Evolutionary conservation across 176 grass and related monocot genomes (phyloP).

Genomic region (Cenchrus americanus): DNA sequence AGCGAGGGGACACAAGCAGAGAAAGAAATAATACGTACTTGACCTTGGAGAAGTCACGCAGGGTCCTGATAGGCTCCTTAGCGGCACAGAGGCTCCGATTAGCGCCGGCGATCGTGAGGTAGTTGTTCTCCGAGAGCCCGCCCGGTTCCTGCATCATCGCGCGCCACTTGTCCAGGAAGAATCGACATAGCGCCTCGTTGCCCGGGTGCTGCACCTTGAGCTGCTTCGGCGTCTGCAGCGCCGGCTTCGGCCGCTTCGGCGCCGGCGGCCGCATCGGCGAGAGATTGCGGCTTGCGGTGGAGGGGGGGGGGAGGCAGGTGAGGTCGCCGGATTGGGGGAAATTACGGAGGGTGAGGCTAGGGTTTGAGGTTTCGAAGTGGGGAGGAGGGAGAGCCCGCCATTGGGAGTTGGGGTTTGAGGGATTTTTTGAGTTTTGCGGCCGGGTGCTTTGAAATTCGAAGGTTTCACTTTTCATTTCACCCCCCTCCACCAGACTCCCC

Average conservation of each 20-base stretch:
- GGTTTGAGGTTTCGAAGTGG: slow-evolving; percentile 7
- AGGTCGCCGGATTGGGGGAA: neutral
- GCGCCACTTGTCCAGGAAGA: slow-evolving; percentile 65
- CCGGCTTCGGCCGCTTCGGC: slow-evolving; percentile 9
- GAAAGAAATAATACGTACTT: slow-evolving; percentile 43
- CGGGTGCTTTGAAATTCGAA: neutral
- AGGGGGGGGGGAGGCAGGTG: neutral
- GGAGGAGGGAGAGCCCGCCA: slow-evolving; percentile 34
- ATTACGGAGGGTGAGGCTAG: neutral
- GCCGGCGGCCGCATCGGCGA: slow-evolving; percentile 15
- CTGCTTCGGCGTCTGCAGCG: slow-evolving; percentile 32
- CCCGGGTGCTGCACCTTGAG: slow-evolving; percentile 57
- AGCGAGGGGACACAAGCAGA: neutral
- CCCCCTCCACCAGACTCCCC: no score
- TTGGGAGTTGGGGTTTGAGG: neutral
- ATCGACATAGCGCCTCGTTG: slow-evolving; percentile 64
- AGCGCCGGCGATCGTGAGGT: slow-evolving; percentile 48
- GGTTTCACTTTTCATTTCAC: no score
- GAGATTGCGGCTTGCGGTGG: neutral
- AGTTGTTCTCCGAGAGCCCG: slow-evolving; percentile 54
- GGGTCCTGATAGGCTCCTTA: slow-evolving; percentile 61
- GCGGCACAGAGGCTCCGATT: slow-evolving; percentile 61
- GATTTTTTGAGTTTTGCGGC: neutral
- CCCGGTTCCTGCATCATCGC: slow-evolving; percentile 51
- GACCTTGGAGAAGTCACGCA: slow-evolving; percentile 67